Evolutionary conservation across 1,284 basidiomycete species (phyloP).

Genomic region (Ustilago loliicola): DNA sequence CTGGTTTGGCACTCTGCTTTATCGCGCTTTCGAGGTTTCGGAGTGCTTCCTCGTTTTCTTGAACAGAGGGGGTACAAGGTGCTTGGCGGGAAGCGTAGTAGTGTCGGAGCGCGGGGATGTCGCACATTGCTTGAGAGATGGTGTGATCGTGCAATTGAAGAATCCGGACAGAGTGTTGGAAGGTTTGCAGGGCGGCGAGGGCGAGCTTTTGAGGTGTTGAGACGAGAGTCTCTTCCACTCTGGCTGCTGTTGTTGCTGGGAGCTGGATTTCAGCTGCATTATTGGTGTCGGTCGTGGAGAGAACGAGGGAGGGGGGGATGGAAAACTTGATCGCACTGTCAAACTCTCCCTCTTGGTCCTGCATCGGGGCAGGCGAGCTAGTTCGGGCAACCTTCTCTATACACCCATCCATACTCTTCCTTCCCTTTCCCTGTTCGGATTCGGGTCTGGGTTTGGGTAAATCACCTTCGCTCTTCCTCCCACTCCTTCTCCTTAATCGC

Average conservation of each 20-base stretch:
- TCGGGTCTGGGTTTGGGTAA: background rate
- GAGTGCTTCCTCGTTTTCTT: too few relatives aligned
- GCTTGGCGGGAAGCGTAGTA: constrained; percentile 40
- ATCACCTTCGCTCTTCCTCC: constrained; percentile 31
- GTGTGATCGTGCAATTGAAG: constrained; percentile 29
- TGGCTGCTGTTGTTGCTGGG: background rate
- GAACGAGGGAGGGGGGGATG: too few relatives aligned
- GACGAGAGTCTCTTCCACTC: constrained; percentile 39
- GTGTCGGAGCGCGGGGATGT: constrained; percentile 40
- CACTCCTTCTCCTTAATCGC: background rate
- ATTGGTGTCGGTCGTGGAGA: too few relatives aligned
- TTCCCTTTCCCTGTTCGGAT: background rate
- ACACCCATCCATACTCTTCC: constrained; percentile 32
- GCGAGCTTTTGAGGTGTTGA: constrained; percentile 40
- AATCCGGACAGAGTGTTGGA: constrained; percentile 36
- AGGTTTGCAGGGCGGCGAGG: constrained; percentile 41
- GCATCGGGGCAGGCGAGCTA: constrained; percentile 5
- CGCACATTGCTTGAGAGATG: constrained; percentile 38
- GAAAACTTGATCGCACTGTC: background rate
- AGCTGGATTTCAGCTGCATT: background rate
- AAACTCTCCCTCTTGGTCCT: background rate
- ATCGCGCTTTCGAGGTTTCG: constrained; percentile 17
- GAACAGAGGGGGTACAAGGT: background rate
- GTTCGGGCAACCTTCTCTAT: constrained; percentile 7
- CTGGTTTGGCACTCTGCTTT: constrained; percentile 30